A percentile compares a stretch with the other conserved stretches of the same genome.
phyloP scores from a whole-genome alignment of 2,329 filamentous ascomycete species.

The Paracamarosporium sp. region DNA sequence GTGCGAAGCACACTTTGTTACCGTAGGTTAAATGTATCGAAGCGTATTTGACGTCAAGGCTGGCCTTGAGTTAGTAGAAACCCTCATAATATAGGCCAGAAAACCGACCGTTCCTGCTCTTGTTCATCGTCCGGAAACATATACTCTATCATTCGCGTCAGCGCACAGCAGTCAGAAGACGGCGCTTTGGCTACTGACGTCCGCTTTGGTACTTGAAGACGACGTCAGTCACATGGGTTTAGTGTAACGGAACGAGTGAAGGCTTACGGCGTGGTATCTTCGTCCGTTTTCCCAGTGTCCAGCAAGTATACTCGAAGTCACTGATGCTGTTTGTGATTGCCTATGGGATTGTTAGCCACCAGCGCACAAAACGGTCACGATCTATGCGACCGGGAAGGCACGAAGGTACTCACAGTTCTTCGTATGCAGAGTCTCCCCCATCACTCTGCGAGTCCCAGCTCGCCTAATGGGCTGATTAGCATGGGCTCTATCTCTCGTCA shows the following conservation, averaged over 20 bases:
- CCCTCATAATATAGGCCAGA: not conserved
- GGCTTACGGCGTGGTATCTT: slow-evolving; percentile 28
- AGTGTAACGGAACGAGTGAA: not conserved
- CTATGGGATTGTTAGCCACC: not conserved
- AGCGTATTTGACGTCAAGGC: slow-evolving; percentile 28
- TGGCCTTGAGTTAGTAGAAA: not conserved
- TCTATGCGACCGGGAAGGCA: not conserved
- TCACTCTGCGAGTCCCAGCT: slow-evolving; percentile 17
- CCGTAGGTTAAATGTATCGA: slow-evolving; percentile 25
- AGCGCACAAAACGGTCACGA: not conserved
- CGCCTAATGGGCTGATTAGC: not conserved
- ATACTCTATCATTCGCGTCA: slow-evolving; percentile 16
- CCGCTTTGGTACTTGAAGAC: slow-evolving; percentile 14
- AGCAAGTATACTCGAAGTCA: slow-evolving; percentile 32
- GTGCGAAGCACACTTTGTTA: slow-evolving; percentile 31
- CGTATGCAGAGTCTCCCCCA: slow-evolving; percentile 29
- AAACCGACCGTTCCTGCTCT: slow-evolving; percentile 29
- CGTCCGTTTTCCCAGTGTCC: slow-evolving; percentile 38
- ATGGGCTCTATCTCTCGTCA: not conserved
- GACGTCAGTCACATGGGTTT: not conserved
- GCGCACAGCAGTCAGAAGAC: not conserved
- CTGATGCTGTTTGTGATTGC: slow-evolving; percentile 32
- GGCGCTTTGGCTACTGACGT: not conserved
- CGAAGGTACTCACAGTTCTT: slow-evolving; percentile 15
- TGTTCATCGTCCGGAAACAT: slow-evolving; percentile 33